Conservation (phyloP, 2,329 filamentous ascomycete species). For the Helotiales sp. region DNA sequence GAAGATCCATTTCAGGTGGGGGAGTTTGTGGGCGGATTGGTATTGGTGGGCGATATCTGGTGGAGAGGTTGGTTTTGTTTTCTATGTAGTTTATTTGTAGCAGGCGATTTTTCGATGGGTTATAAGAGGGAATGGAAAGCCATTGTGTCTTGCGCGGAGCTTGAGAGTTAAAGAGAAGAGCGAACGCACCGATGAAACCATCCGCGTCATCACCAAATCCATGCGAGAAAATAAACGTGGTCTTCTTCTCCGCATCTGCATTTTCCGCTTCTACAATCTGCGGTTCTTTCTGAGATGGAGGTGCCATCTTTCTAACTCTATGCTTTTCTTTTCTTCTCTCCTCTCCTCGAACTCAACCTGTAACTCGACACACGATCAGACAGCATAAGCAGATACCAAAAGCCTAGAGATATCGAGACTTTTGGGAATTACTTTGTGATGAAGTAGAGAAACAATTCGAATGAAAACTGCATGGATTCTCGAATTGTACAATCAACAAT, state of each 20-base stretch:
- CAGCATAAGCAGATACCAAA: background rate
- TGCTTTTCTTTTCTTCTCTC: background rate
- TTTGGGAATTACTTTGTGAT: too few relatives aligned
- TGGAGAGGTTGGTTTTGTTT: background rate
- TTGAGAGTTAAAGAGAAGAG: too few relatives aligned
- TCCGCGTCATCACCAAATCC: conserved; percentile 82
- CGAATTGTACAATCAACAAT: background rate
- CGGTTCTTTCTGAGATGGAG: conserved; percentile 22
- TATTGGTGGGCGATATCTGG: conserved; percentile 53
- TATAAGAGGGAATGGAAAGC: too few relatives aligned
- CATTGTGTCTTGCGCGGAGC: too few relatives aligned
- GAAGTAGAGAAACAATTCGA: too few relatives aligned
- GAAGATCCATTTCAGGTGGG: conserved; percentile 54
- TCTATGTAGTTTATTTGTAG: too few relatives aligned
- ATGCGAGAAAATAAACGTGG: conserved; percentile 92
- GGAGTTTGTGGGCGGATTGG: conserved; percentile 52
- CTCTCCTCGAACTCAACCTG: background rate
- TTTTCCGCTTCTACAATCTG: conserved; percentile 19
- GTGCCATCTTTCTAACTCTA: background rate
- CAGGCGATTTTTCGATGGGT: too few relatives aligned
- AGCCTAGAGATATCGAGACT: too few relatives aligned
- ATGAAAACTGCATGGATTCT: too few relatives aligned
- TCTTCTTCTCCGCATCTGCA: conserved; percentile 78
- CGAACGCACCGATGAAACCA: conserved; percentile 68
- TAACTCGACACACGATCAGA: too few relatives aligned